Evolutionary conservation across 2,329 filamentous ascomycete genomes (phyloP).

Genomic region (Fusarium napiforme): DNA sequence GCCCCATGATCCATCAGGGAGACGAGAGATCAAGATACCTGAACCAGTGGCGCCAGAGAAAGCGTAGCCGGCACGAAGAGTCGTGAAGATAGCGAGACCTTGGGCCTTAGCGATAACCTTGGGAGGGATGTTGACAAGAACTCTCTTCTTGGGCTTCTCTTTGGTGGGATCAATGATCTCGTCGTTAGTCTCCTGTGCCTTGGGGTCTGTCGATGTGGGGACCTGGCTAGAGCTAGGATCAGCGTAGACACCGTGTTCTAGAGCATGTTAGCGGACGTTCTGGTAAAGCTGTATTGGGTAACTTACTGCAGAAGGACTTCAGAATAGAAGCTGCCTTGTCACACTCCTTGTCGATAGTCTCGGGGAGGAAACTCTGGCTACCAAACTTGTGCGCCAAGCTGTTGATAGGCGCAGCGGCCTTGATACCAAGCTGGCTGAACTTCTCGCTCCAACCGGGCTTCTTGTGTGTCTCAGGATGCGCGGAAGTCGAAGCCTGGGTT

Average conservation of each 20-base stretch:
- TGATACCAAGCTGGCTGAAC: conserved; percentile 50
- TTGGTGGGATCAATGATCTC: conserved; percentile 48
- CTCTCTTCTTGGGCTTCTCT: conserved; percentile 58
- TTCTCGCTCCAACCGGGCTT: conserved; percentile 47
- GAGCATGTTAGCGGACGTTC: conserved; percentile 3
- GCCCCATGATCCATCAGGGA: conserved; percentile 76
- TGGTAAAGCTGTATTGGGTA: accelerated
- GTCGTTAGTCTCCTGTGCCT: conserved; percentile 44
- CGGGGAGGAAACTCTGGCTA: conserved; percentile 86
- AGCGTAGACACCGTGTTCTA: conserved; percentile 65
- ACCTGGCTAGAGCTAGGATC: conserved; percentile 46
- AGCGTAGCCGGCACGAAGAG: conserved; percentile 73
- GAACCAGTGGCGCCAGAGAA: conserved; percentile 74
- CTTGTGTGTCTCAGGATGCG: conserved; percentile 34
- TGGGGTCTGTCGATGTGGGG: conserved; percentile 48
- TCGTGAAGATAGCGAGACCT: conserved; percentile 78
- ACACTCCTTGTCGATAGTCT: conserved; percentile 85
- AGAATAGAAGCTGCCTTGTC: conserved; percentile 91
- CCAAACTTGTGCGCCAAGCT: conserved; percentile 84
- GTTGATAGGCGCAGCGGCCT: conserved; percentile 79
- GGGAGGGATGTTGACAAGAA: conserved; percentile 64
- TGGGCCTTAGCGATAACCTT: conserved; percentile 73
- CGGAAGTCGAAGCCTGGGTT: conserved; percentile 7
- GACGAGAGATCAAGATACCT: conserved; percentile 71
- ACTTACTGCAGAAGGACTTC: conserved; percentile 84